phyloP scores from a whole-genome alignment of 1,284 basidiomycete species.

The Omphalotus olearius region DNA sequence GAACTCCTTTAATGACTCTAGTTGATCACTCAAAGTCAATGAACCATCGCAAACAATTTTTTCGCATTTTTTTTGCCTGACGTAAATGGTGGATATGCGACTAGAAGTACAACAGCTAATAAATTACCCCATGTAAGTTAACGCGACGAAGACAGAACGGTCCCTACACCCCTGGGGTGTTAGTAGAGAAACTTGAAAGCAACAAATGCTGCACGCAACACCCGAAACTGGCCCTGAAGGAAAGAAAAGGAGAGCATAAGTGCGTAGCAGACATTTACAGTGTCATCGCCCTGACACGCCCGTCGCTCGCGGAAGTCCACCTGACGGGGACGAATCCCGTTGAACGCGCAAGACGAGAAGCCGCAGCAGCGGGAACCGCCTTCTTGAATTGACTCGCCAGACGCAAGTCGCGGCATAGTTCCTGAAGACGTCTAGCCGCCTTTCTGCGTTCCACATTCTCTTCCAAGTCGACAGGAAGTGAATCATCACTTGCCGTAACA shows the following conservation, averaged over 20 bases:
- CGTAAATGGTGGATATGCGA: neutral
- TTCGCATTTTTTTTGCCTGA: no score
- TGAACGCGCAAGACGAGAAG: slow-evolving; percentile 8
- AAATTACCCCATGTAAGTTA: slow-evolving; percentile 10
- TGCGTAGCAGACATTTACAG: slow-evolving; percentile 4
- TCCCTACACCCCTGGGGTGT: neutral
- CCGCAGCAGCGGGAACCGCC: slow-evolving; percentile 4
- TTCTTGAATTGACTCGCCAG: slow-evolving; percentile 25
- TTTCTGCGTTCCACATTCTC: slow-evolving; percentile 28
- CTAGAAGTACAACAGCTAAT: slow-evolving; percentile 11
- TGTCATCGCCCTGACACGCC: slow-evolving; percentile 15
- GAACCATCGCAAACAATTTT: no score
- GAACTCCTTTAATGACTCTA: neutral
- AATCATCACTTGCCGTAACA: slow-evolving; percentile 28
- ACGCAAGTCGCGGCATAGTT: slow-evolving; percentile 36
- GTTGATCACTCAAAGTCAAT: neutral
- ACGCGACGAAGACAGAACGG: neutral
- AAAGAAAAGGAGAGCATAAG: neutral
- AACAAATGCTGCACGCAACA: no score
- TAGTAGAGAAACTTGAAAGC: neutral
- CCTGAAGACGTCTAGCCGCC: slow-evolving; percentile 37
- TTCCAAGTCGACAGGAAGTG: slow-evolving; percentile 15
- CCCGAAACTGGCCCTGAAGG: neutral
- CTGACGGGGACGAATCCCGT: slow-evolving; percentile 2
- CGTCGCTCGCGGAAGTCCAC: slow-evolving; percentile 10